Evolutionary conservation across 106 monocot genomes (phyloP).

Genomic region (Ottelia alismoides): DNA sequence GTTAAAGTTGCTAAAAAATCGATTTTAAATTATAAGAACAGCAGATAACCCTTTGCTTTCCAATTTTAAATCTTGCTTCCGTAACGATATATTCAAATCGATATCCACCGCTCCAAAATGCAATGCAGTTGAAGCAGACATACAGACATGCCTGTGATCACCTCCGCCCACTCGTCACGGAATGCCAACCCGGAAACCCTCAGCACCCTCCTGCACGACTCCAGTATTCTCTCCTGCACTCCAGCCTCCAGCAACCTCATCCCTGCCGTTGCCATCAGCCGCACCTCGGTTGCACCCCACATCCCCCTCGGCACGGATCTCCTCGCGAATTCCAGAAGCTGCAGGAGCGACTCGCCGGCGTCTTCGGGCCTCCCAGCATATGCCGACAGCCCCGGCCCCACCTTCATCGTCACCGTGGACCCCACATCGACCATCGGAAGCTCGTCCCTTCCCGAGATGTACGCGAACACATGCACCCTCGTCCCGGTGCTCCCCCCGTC

Average conservation of each 20-base stretch:
- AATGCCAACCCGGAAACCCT: slow-evolving; percentile 59
- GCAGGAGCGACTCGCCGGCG: slow-evolving; percentile 54
- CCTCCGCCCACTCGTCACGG: slow-evolving; percentile 66
- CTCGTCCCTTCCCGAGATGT: not conserved
- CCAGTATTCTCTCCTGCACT: slow-evolving; percentile 41
- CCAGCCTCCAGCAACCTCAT: slow-evolving; percentile 52
- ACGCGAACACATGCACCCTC: slow-evolving; percentile 28
- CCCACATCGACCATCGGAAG: slow-evolving; percentile 36
- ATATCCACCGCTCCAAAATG: too few relatives aligned
- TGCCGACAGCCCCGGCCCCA: slow-evolving; percentile 70
- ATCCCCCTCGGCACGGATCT: slow-evolving; percentile 21
- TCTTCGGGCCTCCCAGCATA: slow-evolving; percentile 31
- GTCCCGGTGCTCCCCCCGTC: slow-evolving; percentile 89
- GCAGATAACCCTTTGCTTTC: too few relatives aligned
- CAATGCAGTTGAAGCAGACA: too few relatives aligned
- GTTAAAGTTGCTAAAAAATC: too few relatives aligned
- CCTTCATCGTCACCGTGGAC: slow-evolving; percentile 48
- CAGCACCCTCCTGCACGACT: slow-evolving; percentile 58
- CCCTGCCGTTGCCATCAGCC: slow-evolving; percentile 93
- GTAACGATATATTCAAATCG: too few relatives aligned
- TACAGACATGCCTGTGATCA: slow-evolving; percentile 76
- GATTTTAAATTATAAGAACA: too few relatives aligned
- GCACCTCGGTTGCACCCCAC: slow-evolving; percentile 44
- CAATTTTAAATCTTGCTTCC: too few relatives aligned
- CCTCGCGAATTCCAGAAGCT: slow-evolving; percentile 64